Base-by-base conservation (phyloP, 352 stramenopile species). In the Phytophthora quininea region DNA sequence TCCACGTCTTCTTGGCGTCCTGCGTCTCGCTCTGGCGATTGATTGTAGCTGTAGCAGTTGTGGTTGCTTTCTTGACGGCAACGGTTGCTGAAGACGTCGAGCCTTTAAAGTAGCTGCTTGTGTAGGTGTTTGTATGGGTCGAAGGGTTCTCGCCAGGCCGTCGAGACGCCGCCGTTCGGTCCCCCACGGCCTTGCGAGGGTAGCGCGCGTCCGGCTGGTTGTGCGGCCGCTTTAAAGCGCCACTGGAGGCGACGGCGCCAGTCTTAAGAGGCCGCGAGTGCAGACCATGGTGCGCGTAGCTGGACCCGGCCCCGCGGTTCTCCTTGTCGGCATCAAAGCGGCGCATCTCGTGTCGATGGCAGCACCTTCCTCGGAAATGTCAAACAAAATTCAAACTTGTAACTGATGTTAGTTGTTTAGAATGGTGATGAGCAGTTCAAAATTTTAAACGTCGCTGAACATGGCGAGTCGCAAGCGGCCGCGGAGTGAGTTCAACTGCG, bases 1-100 rank as follows among this genome's bases (percentile, higher is more conserved):
- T 97, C 97, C 93, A 98, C 38, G 77, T 92, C 71, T 88, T 89
- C 49, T 69, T 71, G 24, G 7, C 43, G 6, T 15, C 37, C 6
- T 24, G 3, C 42, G 14, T n/a, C n/a, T 61, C n/a, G 19, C 49
- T 47, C 14, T 27, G 51, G 30, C 14, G 42, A 15, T 4, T 42
- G 46, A 9, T 37, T 2, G 48, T 49, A 10, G 45, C 7, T 12
- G 19, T 24, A 24, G 19, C 27, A 43, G 47, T 61, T 24, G 12
- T 3, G 12, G 37, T 7, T 33, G 54, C 27, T 45, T 37, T 29
- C 19, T 62, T 67, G 30, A 51, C 31, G 43, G 2, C 45, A 24
- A 62, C 62, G 33, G 60, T 48, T 2, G 50, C 30, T 27, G 50
- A 24, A 3, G 67, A 43, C 27, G 59, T 32, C n/a, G 45, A 46